Evolutionary conservation across 163 green algal species (phyloP).

Genomic region (Scenedesmus sp.): DNA sequence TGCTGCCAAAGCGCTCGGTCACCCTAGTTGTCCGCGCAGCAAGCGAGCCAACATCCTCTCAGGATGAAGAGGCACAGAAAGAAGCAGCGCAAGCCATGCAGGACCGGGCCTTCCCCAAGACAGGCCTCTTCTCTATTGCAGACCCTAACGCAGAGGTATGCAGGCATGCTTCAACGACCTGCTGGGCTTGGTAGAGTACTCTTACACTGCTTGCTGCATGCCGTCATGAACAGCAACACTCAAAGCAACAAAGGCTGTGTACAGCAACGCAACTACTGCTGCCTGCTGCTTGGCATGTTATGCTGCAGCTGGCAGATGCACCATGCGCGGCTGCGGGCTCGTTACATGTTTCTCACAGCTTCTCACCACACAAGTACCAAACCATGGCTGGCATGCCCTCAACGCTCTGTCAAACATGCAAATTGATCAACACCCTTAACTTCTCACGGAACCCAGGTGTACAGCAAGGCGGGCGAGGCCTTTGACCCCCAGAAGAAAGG

Average conservation of each 20-base stretch:
- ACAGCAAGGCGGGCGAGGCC: slow-evolving; percentile 65
- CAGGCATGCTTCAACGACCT: neutral
- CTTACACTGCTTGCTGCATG: neutral
- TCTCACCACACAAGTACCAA: neutral
- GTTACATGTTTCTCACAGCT: neutral
- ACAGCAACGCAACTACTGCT: neutral
- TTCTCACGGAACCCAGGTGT: slow-evolving; percentile 54
- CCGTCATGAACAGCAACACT: neutral
- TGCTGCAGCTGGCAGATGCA: neutral
- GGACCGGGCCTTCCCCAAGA: slow-evolving; percentile 64
- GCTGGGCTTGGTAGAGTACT: neutral
- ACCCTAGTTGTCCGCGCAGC: neutral
- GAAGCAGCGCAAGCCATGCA: neutral
- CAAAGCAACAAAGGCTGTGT: neutral
- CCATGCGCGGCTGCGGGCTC: too few species aligned
- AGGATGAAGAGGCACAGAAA: neutral
- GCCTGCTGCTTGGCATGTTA: neutral
- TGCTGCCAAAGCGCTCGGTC: neutral
- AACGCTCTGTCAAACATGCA: neutral
- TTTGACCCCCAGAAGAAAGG: slow-evolving; percentile 77
- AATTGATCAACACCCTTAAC: neutral
- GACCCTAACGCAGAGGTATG: slow-evolving; percentile 72
- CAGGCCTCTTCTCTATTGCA: slow-evolving; percentile 77
- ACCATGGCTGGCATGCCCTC: neutral
- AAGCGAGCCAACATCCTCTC: neutral